phyloP scores from a whole-genome alignment of 176 grass and related monocot species.

The Eragrostis curvula region DNA sequence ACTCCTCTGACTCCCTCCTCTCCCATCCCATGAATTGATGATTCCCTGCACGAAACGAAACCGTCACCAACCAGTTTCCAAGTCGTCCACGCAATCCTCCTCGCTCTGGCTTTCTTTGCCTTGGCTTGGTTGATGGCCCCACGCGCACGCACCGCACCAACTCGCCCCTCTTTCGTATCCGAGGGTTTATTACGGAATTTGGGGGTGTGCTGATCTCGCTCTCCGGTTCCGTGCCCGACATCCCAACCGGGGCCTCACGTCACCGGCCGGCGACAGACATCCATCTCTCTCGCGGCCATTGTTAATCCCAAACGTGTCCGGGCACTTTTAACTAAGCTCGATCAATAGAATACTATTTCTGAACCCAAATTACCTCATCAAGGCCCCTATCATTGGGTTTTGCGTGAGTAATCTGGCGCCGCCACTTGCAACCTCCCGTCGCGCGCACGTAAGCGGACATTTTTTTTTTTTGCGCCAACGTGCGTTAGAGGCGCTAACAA shows the following conservation, averaged over 20 bases:
- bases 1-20: not conserved
- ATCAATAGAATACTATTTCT: not conserved
- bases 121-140: not conserved
- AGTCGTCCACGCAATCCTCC: too few relatives aligned
- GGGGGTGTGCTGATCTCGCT: too few relatives aligned
- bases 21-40: not conserved
- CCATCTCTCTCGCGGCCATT: not conserved
- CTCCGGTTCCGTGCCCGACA: not conserved
- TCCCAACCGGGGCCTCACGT: not conserved
- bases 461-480: not conserved
- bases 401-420: too few relatives aligned
- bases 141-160: not conserved
- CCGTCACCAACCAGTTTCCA: too few relatives aligned
- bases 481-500: too few relatives aligned
- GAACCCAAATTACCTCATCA: too few relatives aligned
- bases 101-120: too few relatives aligned
- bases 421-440: not conserved
- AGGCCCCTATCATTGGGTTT: too few relatives aligned
- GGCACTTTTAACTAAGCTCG: not conserved
- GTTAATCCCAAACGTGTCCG: not conserved
- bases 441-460: not conserved
- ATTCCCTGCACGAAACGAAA: slow-evolving; percentile 24
- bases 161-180: too few relatives aligned
- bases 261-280: not conserved
- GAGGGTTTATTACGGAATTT: too few relatives aligned